Base-by-base conservation (phyloP, 192 early-diverging fungal species). In the Thamnidium elegans region DNA sequence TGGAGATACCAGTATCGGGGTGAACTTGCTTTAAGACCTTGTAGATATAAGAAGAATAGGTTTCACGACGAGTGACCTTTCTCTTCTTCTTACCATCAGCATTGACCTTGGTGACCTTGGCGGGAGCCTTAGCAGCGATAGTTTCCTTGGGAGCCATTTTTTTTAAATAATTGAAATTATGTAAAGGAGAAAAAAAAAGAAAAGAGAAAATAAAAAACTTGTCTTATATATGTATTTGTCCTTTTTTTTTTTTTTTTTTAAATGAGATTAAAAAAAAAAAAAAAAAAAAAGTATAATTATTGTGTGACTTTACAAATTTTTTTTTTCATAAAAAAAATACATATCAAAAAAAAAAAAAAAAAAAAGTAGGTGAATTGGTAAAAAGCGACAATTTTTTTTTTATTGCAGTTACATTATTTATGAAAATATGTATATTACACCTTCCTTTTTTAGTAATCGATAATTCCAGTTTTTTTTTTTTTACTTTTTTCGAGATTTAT, bases 11-110 rank as follows among this genome's bases (percentile, higher is more conserved):
- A 43, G 92, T 94, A 72, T 96, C 94, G 61, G 94, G 94, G 85
- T 97, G 94, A 62, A 95, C 93, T 79, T 97, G 94, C 82, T 96
- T 95, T 62, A 96, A 80, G 53, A 97, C 93, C 84, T 94, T 94
- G 89, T 94, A 96, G 84, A 96, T 95, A 83, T 96, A 95, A 69
- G 92, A 89, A 55, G 89, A 89, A 88, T 92, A 94, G 60, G 92
- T 94, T 78, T 96, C 92, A 72, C 90, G 90, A 69, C 91, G 84
- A 68, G 78, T 75, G 69, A 79, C 81, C 77, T 90, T 92, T 65
- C 78, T 75, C 63, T 78, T 87, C 81, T 85, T 90, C 79, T 94
- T 91, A 43, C 89, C 87, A 13, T 46, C 50, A 62, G 90, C 83
- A 69, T 84, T 83, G 78, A 83, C 89, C 46, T 48, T 48, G 56